Evolutionary conservation across 2,329 filamentous ascomycete genomes (phyloP).

Genomic region (Pestalotiopsis sp.): DNA sequence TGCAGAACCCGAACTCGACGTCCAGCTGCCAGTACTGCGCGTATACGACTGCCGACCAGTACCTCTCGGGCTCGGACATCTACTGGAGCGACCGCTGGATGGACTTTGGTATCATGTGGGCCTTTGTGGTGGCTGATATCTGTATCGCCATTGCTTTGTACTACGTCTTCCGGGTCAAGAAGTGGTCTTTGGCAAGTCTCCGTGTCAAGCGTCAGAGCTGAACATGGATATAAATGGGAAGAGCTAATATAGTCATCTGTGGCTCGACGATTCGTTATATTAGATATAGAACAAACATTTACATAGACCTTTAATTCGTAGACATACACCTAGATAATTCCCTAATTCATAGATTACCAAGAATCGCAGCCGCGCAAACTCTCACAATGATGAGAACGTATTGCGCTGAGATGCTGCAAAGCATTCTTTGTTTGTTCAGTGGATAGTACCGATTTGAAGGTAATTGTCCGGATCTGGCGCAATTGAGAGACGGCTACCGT

Average conservation of each 20-base stretch:
- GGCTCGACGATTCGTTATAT: too few species aligned
- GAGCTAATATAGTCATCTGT: too few species aligned
- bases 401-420: not conserved
- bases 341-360: too few species aligned
- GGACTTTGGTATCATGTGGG: constrained; percentile 67
- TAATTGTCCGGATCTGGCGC: not conserved
- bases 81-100: constrained; percentile 65
- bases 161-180: constrained; percentile 49
- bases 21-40: constrained; percentile 59
- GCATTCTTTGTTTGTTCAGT: not conserved
- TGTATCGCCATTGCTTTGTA: constrained; percentile 57
- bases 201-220: not conserved
- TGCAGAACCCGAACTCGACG: constrained; percentile 52
- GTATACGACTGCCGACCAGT: constrained; percentile 54
- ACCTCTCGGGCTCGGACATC: constrained; percentile 49
- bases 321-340: too few species aligned
- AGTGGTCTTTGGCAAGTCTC: not conserved
- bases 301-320: too few species aligned
- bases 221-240: not conserved
- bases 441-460: not conserved
- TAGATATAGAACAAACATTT: too few species aligned
- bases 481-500: not conserved
- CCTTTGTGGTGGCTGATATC: constrained; percentile 61
- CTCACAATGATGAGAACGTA: not conserved
- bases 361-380: too few species aligned